Evolutionary conservation across 495 filamentous ascomycete genomes (phyloP), one percentile per base, ranked within the genome.

Genomic region (Talaromyces proteolyticus): DNA sequence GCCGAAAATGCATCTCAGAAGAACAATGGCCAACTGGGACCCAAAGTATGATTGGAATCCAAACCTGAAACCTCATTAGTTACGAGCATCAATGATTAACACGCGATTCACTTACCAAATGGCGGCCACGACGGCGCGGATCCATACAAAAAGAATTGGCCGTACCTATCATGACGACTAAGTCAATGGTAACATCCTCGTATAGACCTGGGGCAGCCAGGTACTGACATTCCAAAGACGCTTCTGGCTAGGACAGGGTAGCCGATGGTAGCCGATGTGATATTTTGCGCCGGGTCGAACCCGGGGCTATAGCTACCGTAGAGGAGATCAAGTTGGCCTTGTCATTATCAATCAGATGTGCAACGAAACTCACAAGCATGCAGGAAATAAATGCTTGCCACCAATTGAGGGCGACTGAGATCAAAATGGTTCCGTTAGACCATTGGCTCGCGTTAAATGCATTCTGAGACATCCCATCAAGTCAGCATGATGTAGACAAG

Each of bases 1-100:
- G 22, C 78, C 81, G n/a, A 83, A 67, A 53, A 84, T 74, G 12
- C 68, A 67, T 25, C 81, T 72, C 3, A 77, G 77, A n/a, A 81
- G 61, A 34, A 82, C 77, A 29, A 5, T 29, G 26, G 12, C 6
- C 26, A 29, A 29, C 26, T 29, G 3, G 64, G 66, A 29, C 26
- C 26, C 17, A 78, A 67, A 43, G 69, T 62, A n/a, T 57, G 62
- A 49, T 75, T 78, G 16, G 69, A 73, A 5, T 29, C 26, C 26
- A 29, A 29, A 29, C 26, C 26, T 29, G 26, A 29, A 6, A 12
- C 26, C 5, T 29, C 26, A 12, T 29, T 29, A 29, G 26, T 29
- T 29, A 6, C 26, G 12, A 29, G 26, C 6, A n/a, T n/a, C n/a
- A 5, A 29, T 29, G 26, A 29, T 29, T 6, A 29, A 29, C 12